These are phyloP conservation scores for Piloderma croceum DNA, from an alignment of 768 basidiomycete species.

Conservation along the genomic window DNA sequence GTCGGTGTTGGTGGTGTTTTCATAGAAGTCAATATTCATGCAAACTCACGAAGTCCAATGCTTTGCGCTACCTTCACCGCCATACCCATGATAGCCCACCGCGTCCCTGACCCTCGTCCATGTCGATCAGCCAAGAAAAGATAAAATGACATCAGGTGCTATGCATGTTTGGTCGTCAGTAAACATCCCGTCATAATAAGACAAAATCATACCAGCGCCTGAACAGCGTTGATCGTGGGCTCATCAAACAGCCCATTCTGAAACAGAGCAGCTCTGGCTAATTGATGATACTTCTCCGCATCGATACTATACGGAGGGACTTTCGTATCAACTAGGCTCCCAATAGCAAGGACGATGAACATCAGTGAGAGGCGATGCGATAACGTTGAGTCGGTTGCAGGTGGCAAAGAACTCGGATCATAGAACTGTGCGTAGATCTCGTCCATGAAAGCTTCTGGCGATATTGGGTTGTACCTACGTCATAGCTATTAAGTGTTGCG, in stretches of 20 bases:
- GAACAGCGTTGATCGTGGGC: slow-evolving; percentile 62
- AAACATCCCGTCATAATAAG: slow-evolving; percentile 32
- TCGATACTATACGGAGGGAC: slow-evolving; percentile 57
- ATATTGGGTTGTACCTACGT: slow-evolving; percentile 63
- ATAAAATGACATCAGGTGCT: slow-evolving; percentile 70
- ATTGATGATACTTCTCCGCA: slow-evolving; percentile 65
- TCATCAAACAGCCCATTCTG: slow-evolving; percentile 61
- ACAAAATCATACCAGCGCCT: slow-evolving; percentile 57
- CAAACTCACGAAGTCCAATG: slow-evolving; percentile 61
- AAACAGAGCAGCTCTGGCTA: slow-evolving; percentile 61
- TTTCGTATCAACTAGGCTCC: slow-evolving; percentile 53
- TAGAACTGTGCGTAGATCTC: slow-evolving; percentile 60
- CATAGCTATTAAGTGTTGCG: slow-evolving; percentile 4
- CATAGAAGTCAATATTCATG: not conserved
- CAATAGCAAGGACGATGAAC: slow-evolving; percentile 65
- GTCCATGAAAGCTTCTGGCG: slow-evolving; percentile 51
- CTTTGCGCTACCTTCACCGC: slow-evolving; percentile 67
- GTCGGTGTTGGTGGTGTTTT: too few relatives aligned
- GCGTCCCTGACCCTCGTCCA: slow-evolving; percentile 56
- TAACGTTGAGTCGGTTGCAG: slow-evolving; percentile 42
- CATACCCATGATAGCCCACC: slow-evolving; percentile 66
- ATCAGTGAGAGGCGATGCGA: slow-evolving; percentile 55
- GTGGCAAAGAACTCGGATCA: slow-evolving; percentile 35
- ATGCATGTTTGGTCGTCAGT: slow-evolving; percentile 28
- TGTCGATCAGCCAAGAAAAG: slow-evolving; percentile 65